Evolutionary conservation across 495 filamentous ascomycete genomes (phyloP), one percentile per base, ranked within the genome.

Genomic region (Lophiostoma macrostomum): DNA sequence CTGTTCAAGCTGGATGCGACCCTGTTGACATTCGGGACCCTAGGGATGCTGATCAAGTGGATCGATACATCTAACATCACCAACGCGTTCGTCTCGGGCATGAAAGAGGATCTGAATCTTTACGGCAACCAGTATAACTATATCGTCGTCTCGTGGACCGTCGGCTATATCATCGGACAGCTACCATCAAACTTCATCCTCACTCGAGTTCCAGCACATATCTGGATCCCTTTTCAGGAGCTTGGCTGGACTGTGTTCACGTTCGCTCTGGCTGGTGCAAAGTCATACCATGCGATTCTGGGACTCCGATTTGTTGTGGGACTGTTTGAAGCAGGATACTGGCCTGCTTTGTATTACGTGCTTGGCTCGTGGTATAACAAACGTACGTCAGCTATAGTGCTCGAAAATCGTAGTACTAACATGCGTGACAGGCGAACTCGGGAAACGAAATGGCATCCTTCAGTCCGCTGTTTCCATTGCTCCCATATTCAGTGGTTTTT

Each of bases 61-160:
- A 49, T 49, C 45, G 30, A 37, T 18, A 49, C 30, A 5, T 49
- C 30, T 20, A 49, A 49, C 20, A 49, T 49, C 29, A 49, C 29
- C 45, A 49, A 49, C 16, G 45, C 45, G 7, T 49, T 49, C 45
- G 45, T 49, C n/a, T 49, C 45, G 0, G 45, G 45, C n/a, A 49
- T 49, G 45, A 49, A 49, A n/a, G 45, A 49, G 30, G 45, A 49
- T 23, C 45, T 49, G 20, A n/a, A n/a, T 19, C 45, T 49, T 32
- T 49, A 49, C 20, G 30, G 30, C 1, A 49, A 49, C 16, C 45
- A 49, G 18, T 37, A 37, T 13, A 49, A 49, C 30, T 49, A 49
- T 20, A 49, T 49, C 30, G 13, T 37, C 18, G 30, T 37, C 13
- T 49, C 30, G 11, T 49, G 45, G 45, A 49, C 45, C 45, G 45